Conservation (phyloP, 2,329 filamentous ascomycete genomes). For the Ceratocystis variospora region DNA sequence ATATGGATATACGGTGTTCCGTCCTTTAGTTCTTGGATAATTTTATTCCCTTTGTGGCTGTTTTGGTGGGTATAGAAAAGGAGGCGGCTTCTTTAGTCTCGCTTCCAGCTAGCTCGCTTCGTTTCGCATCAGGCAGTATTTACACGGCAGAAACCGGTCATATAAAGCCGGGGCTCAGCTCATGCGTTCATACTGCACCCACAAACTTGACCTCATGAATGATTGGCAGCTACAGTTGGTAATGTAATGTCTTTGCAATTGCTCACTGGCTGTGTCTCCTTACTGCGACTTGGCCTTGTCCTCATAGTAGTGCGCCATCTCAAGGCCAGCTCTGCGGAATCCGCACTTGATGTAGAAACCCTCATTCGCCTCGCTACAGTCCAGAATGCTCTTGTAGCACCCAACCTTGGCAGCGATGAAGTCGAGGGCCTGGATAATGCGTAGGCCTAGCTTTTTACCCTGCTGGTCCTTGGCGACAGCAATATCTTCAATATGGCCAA, state of each 20-base stretch:
- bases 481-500: slow-evolving; percentile 97
- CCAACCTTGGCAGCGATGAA: slow-evolving; percentile 75
- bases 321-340: slow-evolving; percentile 76
- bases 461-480: slow-evolving; percentile 90
- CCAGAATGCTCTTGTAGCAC: slow-evolving; percentile 94
- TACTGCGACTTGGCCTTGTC: slow-evolving; percentile 34
- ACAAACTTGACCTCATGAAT: background rate
- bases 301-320: slow-evolving; percentile 96
- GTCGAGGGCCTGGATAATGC: slow-evolving; percentile 88
- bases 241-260: too few species aligned
- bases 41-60: too few species aligned
- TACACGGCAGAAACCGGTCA: background rate
- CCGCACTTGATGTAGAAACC: slow-evolving; percentile 98
- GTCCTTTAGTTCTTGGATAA: too few species aligned
- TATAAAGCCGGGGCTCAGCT: background rate
- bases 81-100: background rate
- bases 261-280: background rate
- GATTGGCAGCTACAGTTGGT: background rate
- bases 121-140: background rate
- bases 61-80: background rate
- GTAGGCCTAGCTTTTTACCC: slow-evolving; percentile 87
- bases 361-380: slow-evolving; percentile 92
- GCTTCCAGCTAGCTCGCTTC: background rate
- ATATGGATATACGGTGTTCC: background rate
- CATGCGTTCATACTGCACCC: background rate